phyloP scores from a whole-genome alignment of 495 filamentous ascomycete genomes.

The Hypoxylon lienhwacheense region DNA sequence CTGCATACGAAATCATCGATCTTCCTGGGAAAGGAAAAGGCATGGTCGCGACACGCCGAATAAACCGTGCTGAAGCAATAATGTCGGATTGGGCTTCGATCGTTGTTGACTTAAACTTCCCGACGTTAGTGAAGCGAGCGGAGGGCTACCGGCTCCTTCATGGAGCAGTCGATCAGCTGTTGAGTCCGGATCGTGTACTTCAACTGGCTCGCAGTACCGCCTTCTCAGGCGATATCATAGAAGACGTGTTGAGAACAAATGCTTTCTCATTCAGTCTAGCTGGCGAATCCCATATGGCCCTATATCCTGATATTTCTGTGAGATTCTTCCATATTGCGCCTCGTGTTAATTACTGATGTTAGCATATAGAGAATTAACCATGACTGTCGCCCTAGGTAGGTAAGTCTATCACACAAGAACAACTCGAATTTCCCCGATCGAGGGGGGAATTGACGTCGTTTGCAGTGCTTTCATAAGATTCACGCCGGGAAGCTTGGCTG shows the following conservation, averaged over 20 bases:
- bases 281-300: constrained; percentile 39
- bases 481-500: constrained; percentile 36
- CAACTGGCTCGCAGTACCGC: constrained; percentile 39
- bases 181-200: constrained; percentile 37
- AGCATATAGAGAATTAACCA: constrained; percentile 44
- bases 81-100: constrained; percentile 45
- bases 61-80: constrained; percentile 39
- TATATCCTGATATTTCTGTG: constrained; percentile 45
- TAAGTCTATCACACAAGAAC: not conserved
- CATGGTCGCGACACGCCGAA: constrained; percentile 39
- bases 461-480: constrained; percentile 44
- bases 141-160: constrained; percentile 41
- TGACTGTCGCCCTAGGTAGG: constrained; percentile 47
- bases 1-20: constrained; percentile 37
- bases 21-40: constrained; percentile 46
- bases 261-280: constrained; percentile 40
- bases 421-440: not conserved
- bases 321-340: not conserved
- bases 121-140: constrained; percentile 31
- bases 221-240: constrained; percentile 39
- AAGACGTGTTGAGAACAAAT: constrained; percentile 48
- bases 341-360: not conserved
- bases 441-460: constrained; percentile 15
- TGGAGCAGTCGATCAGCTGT: constrained; percentile 40
- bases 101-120: constrained; percentile 41